phyloP scores from a whole-genome alignment of 768 basidiomycete species.

The Termitomyces sp. region DNA sequence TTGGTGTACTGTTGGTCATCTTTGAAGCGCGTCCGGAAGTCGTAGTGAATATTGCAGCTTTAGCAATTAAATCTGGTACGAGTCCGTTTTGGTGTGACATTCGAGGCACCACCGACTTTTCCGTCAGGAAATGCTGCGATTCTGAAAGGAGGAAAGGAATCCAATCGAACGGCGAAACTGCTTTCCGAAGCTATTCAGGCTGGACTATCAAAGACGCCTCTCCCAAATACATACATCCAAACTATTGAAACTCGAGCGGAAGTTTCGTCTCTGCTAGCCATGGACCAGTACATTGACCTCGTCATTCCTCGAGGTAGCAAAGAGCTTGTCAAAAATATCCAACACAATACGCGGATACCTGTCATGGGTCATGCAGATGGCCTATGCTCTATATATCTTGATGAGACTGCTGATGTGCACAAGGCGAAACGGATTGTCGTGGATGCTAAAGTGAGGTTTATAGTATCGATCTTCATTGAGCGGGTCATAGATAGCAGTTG shows the following conservation, averaged over 20 bases:
- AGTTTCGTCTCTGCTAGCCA: slow-evolving; percentile 77
- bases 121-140: slow-evolving; percentile 89
- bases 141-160: slow-evolving; percentile 96
- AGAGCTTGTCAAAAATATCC: slow-evolving; percentile 80
- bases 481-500: neutral
- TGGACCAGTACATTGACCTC: slow-evolving; percentile 92
- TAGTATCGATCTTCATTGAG: neutral
- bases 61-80: slow-evolving; percentile 95
- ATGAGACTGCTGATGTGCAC: slow-evolving; percentile 68
- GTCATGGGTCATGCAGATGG: slow-evolving; percentile 99
- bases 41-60: slow-evolving; percentile 91
- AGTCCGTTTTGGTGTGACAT: neutral
- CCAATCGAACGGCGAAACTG: slow-evolving; percentile 68
- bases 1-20: slow-evolving; percentile 93
- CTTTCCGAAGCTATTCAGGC: slow-evolving; percentile 76
- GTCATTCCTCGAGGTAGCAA: slow-evolving; percentile 97
- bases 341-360: slow-evolving; percentile 85
- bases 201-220: slow-evolving; percentile 65
- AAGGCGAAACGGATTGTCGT: slow-evolving; percentile 81
- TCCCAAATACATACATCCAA: slow-evolving; percentile 84
- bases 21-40: slow-evolving; percentile 98
- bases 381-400: slow-evolving; percentile 84
- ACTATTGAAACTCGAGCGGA: slow-evolving; percentile 88
- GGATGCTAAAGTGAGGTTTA: slow-evolving; percentile 76
- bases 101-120: neutral